Evolutionary conservation across 805 yeast species (phyloP).

Genomic region (Saccharomycopsis guyanensis): DNA sequence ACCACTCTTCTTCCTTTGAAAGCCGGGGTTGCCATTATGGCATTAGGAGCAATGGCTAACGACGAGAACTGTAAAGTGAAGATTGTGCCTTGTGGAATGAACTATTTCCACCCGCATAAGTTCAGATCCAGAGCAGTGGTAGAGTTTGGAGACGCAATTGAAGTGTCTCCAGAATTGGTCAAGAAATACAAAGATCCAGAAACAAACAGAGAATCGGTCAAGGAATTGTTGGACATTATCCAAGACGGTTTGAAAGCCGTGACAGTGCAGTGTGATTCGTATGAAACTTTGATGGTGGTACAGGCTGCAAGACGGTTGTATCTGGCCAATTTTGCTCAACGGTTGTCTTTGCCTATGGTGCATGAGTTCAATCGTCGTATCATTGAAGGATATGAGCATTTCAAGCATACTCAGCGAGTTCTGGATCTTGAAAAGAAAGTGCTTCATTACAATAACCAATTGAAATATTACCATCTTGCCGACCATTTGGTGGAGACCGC

Average conservation of each 20-base stretch:
- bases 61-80: constrained; percentile 68
- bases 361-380: constrained; percentile 86
- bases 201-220: constrained; percentile 68
- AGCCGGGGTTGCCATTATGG: constrained; percentile 98
- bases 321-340: constrained; percentile 50
- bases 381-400: constrained; percentile 73
- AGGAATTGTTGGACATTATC: constrained; percentile 60
- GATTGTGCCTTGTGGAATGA: constrained; percentile 93
- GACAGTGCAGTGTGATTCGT: constrained; percentile 90
- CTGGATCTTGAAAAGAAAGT: constrained; percentile 56
- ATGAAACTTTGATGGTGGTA: constrained; percentile 85
- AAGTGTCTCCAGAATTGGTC: constrained; percentile 54
- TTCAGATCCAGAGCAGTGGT: constrained; percentile 91
- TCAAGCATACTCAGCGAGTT: constrained; percentile 64
- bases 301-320: constrained; percentile 91
- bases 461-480: constrained; percentile 55
- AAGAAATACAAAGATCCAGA: constrained; percentile 49
- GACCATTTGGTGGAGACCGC: constrained; percentile 66
- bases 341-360: constrained; percentile 64
- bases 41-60: constrained; percentile 81
- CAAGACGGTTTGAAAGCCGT: constrained; percentile 76
- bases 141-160: constrained; percentile 86
- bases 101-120: constrained; percentile 89
- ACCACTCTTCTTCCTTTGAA: constrained; percentile 84
- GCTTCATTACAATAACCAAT: constrained; percentile 54